A percentile compares a stretch with the other conserved stretches of the same genome.
These are phyloP conservation scores for Cryomyces antarcticus DNA, from an alignment of 495 filamentous ascomycete genomes.

Conservation along the genomic window DNA sequence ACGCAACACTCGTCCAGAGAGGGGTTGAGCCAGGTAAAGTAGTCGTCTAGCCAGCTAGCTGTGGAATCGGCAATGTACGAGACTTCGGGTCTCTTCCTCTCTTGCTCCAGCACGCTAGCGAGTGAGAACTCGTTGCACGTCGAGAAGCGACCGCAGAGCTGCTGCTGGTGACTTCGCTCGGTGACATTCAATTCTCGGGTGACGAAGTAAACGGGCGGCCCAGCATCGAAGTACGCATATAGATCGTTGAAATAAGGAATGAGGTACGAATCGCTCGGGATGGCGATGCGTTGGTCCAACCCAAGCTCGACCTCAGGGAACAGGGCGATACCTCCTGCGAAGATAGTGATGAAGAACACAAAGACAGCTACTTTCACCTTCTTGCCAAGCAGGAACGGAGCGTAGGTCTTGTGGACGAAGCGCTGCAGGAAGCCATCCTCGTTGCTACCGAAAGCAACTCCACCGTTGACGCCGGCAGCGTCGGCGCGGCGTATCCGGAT, in stretches of 20 bases:
- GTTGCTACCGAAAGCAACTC: slow-evolving; percentile 37
- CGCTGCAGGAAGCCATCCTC: slow-evolving; percentile 64
- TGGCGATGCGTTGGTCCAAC: slow-evolving; percentile 80
- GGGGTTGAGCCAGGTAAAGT: slow-evolving; percentile 87
- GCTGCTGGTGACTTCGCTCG: slow-evolving; percentile 48
- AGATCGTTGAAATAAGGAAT: slow-evolving; percentile 92
- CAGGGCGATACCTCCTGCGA: slow-evolving; percentile 64
- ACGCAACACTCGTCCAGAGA: slow-evolving; percentile 58
- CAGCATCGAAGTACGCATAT: slow-evolving; percentile 74
- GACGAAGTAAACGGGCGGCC: slow-evolving; percentile 93
- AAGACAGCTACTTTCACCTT: slow-evolving; percentile 58
- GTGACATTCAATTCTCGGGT: slow-evolving; percentile 63
- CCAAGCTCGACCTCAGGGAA: slow-evolving; percentile 72
- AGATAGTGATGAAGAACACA: slow-evolving; percentile 66
- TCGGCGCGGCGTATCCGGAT: slow-evolving; percentile 49
- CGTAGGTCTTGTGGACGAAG: slow-evolving; percentile 79
- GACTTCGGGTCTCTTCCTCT: slow-evolving; percentile 72
- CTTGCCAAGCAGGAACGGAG: slow-evolving; percentile 57
- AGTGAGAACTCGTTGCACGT: slow-evolving; percentile 69
- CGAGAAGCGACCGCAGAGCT: slow-evolving; percentile 79
- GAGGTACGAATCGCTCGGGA: slow-evolving; percentile 81
- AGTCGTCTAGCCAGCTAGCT: slow-evolving; percentile 94
- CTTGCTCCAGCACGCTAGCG: slow-evolving; percentile 73
- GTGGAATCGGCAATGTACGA: slow-evolving; percentile 85
- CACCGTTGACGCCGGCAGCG: slow-evolving; percentile 27